A percentile compares a stretch with the other conserved stretches of the same genome.
Conservation (phyloP, 2,329 filamentous ascomycete species). For the Ophiostoma sp. region DNA sequence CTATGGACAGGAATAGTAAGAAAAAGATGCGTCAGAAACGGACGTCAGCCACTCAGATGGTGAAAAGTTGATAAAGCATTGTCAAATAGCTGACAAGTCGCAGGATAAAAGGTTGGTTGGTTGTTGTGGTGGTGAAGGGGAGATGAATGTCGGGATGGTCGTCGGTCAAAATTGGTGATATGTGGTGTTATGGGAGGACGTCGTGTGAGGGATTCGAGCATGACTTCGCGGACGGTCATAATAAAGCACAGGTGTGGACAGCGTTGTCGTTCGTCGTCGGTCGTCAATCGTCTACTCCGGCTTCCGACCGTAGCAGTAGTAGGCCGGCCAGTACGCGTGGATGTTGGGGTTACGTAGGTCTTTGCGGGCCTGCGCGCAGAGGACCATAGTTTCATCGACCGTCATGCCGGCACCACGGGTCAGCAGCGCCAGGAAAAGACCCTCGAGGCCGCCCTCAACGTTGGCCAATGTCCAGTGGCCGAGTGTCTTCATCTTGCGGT, state of each 20-base stretch:
- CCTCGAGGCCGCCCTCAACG: conserved; percentile 36
- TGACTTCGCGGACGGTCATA: not conserved
- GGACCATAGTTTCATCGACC: conserved; percentile 31
- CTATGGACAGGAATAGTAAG: not conserved
- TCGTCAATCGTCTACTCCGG: conserved; percentile 5
- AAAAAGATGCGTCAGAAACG: not conserved
- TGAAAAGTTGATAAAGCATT: not conserved
- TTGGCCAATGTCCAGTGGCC: conserved; percentile 35
- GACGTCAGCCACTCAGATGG: not conserved
- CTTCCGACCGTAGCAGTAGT: conserved; percentile 26
- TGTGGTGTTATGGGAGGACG: not conserved
- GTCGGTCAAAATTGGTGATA: not conserved
- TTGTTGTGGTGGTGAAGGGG: not conserved
- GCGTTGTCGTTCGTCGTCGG: too few relatives aligned
- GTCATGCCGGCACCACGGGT: conserved; percentile 36
- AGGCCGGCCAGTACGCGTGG: conserved; percentile 35
- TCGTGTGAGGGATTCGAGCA: not conserved
- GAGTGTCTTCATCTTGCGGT: conserved; percentile 35
- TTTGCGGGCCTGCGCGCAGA: conserved; percentile 31
- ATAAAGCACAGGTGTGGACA: not conserved
- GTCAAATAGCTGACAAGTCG: not conserved
- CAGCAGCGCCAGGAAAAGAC: conserved; percentile 36
- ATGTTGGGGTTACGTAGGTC: conserved; percentile 32
- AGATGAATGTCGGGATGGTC: not conserved
- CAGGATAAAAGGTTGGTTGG: not conserved